phyloP scores from a whole-genome alignment of 1,284 basidiomycete species.

The Cutaneotrichosporon spelunceum region DNA sequence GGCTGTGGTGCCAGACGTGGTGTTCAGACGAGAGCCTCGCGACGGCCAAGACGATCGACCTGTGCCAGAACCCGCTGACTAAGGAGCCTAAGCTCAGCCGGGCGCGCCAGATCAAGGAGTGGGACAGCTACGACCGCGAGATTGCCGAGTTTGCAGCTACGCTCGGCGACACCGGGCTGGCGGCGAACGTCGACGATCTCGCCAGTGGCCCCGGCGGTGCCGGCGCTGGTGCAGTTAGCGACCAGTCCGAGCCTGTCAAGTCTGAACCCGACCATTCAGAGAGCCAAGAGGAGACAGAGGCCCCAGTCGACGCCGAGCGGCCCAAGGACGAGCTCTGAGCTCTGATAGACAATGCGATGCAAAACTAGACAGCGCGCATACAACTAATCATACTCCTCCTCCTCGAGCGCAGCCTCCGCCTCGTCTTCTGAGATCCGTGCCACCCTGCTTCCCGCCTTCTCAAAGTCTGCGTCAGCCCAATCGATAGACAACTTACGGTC shows the following conservation, averaged over 20 bases:
- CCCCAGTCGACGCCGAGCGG: background rate
- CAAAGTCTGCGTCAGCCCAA: constrained; percentile 30
- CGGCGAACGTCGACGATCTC: constrained; percentile 69
- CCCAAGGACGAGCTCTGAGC: constrained; percentile 18
- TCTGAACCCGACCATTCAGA: no score
- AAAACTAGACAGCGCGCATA: background rate
- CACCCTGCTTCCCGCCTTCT: constrained; percentile 36
- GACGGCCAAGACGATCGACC: constrained; percentile 64
- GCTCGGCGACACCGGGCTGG: constrained; percentile 54
- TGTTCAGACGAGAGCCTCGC: constrained; percentile 54
- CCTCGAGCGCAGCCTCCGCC: constrained; percentile 43
- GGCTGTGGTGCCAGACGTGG: constrained; percentile 74
- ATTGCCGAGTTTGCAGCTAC: constrained; percentile 62
- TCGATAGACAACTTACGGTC: constrained; percentile 8
- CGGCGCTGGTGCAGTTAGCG: constrained; percentile 6
- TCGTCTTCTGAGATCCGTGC: constrained; percentile 41
- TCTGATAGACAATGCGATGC: constrained; percentile 4
- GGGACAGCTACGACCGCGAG: constrained; percentile 79
- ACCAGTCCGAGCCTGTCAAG: constrained; percentile 3
- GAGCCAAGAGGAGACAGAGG: constrained; percentile 14
- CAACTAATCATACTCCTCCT: constrained; percentile 22
- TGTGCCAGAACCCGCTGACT: constrained; percentile 90
- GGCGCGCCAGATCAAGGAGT: constrained; percentile 93
- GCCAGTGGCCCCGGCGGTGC: constrained; percentile 36
- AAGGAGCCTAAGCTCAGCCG: constrained; percentile 94